phyloP scores from a whole-genome alignment of 306 rosid species.

The Hippophae tibetana region DNA sequence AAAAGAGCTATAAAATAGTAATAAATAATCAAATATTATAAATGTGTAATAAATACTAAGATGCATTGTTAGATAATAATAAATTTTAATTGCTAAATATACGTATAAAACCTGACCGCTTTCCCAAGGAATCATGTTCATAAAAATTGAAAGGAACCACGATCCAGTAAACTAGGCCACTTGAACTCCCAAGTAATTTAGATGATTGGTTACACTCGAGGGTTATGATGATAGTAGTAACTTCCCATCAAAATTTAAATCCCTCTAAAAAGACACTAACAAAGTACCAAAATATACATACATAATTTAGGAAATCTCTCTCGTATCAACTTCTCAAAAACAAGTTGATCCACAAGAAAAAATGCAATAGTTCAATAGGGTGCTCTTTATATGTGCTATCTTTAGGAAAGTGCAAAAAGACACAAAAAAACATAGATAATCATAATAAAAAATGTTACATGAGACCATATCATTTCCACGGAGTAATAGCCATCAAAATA shows the following conservation, averaged over 20 bases:
- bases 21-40: too few relatives aligned
- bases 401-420: too few relatives aligned
- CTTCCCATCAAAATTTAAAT: too few relatives aligned
- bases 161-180: slow-evolving; percentile 98
- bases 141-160: slow-evolving; percentile 96
- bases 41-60: too few relatives aligned
- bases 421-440: neutral
- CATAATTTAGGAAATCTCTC: slow-evolving; percentile 98
- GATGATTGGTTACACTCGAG: slow-evolving; percentile 10
- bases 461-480: slow-evolving; percentile 96
- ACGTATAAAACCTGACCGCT: slow-evolving; percentile 97
- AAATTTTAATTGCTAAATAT: slow-evolving; percentile 27
- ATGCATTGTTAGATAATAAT: neutral
- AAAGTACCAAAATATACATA: slow-evolving; percentile 1
- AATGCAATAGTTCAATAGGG: slow-evolving; percentile 16
- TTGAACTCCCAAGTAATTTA: slow-evolving; percentile 97
- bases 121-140: slow-evolving; percentile 99
- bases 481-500: slow-evolving; percentile 98
- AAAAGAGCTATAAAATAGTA: too few relatives aligned
- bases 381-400: neutral
- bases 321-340: slow-evolving; percentile 89
- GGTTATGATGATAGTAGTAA: too few relatives aligned
- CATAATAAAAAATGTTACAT: slow-evolving; percentile 34
- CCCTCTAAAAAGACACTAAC: too few relatives aligned
- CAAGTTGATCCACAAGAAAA: slow-evolving; percentile 91